These are phyloP conservation scores for Stereocaulon alpinum DNA, from an alignment of 495 filamentous ascomycete species.

Conservation along the genomic window DNA sequence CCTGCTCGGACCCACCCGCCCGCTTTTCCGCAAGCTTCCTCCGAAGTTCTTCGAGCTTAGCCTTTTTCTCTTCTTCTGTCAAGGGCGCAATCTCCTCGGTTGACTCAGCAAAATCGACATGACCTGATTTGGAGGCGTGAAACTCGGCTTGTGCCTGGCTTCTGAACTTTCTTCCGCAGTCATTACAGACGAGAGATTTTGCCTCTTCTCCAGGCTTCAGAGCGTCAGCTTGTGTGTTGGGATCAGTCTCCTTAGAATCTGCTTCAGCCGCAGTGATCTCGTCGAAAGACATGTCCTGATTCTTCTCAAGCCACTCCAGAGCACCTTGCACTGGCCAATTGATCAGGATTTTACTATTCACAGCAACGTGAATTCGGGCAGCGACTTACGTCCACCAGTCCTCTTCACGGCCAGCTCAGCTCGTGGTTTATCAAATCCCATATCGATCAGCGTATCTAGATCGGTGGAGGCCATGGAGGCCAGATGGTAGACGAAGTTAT, in stretches of 20 bases:
- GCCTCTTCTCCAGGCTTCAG: slow-evolving; percentile 55
- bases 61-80: slow-evolving; percentile 84
- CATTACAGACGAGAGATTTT: slow-evolving; percentile 68
- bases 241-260: slow-evolving; percentile 40
- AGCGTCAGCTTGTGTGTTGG: slow-evolving; percentile 38
- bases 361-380: background rate
- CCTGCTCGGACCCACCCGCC: slow-evolving; percentile 54
- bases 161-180: slow-evolving; percentile 85
- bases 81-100: slow-evolving; percentile 83
- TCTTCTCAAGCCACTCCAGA: slow-evolving; percentile 86
- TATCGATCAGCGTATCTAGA: slow-evolving; percentile 73
- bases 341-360: slow-evolving; percentile 13
- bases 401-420: slow-evolving; percentile 74
- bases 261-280: slow-evolving; percentile 49
- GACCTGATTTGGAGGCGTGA: slow-evolving; percentile 79
- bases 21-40: slow-evolving; percentile 64
- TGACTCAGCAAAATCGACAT: slow-evolving; percentile 88
- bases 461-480: slow-evolving; percentile 53
- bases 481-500: background rate
- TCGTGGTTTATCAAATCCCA: slow-evolving; percentile 83
- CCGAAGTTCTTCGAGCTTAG: slow-evolving; percentile 62
- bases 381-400: slow-evolving; percentile 57
- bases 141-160: slow-evolving; percentile 72
- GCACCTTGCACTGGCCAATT: slow-evolving; percentile 63
- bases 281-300: slow-evolving; percentile 72